phyloP scores from a whole-genome alignment of 257 asterid species.

The Nicotiana otophora region DNA sequence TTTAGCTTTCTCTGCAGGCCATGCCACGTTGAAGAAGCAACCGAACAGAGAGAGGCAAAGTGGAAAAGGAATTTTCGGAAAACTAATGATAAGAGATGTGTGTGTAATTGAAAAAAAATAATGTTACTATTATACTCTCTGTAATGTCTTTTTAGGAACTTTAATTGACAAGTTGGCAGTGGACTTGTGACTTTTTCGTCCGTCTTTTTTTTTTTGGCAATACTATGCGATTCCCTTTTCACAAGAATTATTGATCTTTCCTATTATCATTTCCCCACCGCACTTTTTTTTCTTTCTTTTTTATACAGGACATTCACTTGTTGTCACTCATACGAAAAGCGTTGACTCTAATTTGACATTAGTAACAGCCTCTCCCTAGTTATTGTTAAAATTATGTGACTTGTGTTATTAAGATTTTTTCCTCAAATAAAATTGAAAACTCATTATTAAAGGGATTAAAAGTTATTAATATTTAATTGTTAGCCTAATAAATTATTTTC shows the following conservation, averaged over 20 bases:
- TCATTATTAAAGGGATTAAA: too few species aligned
- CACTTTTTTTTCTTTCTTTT: too few species aligned
- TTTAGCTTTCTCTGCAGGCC: conserved; percentile 7
- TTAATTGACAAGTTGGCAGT: background rate
- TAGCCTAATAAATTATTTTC: too few species aligned
- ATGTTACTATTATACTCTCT: background rate
- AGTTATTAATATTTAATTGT: too few species aligned
- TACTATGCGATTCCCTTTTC: too few species aligned
- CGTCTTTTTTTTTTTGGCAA: background rate
- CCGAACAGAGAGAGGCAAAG: background rate
- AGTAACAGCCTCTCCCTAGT: too few species aligned
- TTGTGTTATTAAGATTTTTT: too few species aligned
- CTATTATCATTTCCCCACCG: too few species aligned
- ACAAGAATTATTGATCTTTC: too few species aligned
- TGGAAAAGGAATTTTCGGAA: background rate
- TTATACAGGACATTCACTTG: background rate
- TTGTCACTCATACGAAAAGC: background rate
- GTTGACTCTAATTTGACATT: background rate
- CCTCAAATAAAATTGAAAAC: too few species aligned
- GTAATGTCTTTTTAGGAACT: background rate
- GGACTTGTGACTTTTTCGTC: background rate
- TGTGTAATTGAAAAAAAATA: background rate
- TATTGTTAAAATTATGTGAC: too few species aligned
- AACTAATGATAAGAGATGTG: background rate
- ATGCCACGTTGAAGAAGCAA: conserved; percentile 10